Conservation (phyloP, 1,284 basidiomycete species). For the Leccinum angustisporum region DNA sequence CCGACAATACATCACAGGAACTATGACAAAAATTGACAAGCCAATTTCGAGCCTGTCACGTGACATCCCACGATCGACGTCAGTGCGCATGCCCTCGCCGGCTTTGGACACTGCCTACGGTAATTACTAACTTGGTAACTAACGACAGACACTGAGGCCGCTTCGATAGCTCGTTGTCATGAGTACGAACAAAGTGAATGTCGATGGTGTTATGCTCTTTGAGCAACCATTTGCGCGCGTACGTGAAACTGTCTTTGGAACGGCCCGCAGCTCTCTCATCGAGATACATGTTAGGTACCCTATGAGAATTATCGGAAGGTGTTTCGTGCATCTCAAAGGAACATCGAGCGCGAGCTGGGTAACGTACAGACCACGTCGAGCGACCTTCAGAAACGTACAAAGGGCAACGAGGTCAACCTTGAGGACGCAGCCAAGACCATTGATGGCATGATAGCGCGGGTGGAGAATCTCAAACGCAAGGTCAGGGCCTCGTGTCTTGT, state of each 20-base stretch:
- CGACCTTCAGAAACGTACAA: conserved; percentile 51
- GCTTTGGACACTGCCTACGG: background rate
- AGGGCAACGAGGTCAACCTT: conserved; percentile 38
- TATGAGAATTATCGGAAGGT: conserved; percentile 85
- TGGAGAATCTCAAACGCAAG: conserved; percentile 81
- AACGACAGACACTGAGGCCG: conserved; percentile 13
- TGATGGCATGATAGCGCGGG: conserved; percentile 73
- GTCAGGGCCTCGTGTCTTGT: conserved; percentile 40
- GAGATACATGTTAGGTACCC: conserved; percentile 58
- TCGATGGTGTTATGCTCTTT: conserved; percentile 81
- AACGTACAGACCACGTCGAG: conserved; percentile 54
- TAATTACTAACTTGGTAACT: conserved; percentile 1
- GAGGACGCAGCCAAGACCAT: conserved; percentile 62
- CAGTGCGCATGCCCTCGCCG: background rate
- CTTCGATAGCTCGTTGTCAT: conserved; percentile 28
- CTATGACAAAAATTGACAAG: background rate
- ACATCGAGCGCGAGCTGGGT: conserved; percentile 76
- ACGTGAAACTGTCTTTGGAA: conserved; percentile 26
- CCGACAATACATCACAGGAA: background rate
- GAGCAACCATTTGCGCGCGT: conserved; percentile 86
- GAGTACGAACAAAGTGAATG: conserved; percentile 54
- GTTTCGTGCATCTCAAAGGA: conserved; percentile 76
- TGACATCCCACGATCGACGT: conserved; percentile 28
- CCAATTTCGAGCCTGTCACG: conserved; percentile 19
- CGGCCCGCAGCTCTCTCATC: conserved; percentile 9